Base-by-base conservation (phyloP, 768 basidiomycete genomes). In the Pholiota microspora region DNA sequence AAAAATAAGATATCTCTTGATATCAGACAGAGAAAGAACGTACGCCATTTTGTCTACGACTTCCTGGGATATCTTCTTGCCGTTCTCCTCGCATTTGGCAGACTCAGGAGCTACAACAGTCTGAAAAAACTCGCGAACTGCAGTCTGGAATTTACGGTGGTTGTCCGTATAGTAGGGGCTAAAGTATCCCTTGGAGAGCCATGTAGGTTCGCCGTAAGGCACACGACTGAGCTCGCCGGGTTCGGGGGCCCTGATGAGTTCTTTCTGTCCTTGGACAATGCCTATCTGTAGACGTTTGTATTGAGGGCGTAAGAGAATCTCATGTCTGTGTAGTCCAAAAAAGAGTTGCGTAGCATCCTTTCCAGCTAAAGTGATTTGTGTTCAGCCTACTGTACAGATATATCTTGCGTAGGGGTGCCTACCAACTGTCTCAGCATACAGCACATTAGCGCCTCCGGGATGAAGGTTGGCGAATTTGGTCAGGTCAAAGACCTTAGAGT, bases 11-110 rank as follows among this genome's bases (percentile, higher is more conserved):
- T 28, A 6, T 29, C 6, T 10, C 24, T 23, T 15, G 4, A 42
- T 7, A 23, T 36, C 21, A n/a, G 15, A 42, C 2, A 36, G 13
- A 18, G 15, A 2, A 31, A 8, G 2, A 2, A 75, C 84, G 56
- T 69, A 92, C 88, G 86, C 83, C 73, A 96, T 82, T 66, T 88
- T 88, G 61, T 94, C 85, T 2, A 96, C 81, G 24, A 98, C 87
- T 32, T 82, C 85, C 63, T 93, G 90, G 8, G 88, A 85, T 44
- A 95, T 88, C 55, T 82, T 77, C 75, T 95, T 92, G 9, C 96
- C 94, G 56, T 78, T 89, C 62, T 91, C 91, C 67, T 98, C 96
- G 62, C 89, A 88, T 61, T 74, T 73, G 27, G 77, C 70, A 0
- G 94, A 89, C 63, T 96, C 94, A 4, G 88, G 81, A 29, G 77